Base-by-base conservation (phyloP, 2,329 filamentous ascomycete genomes). In the Ophiostoma tasmaniense region DNA sequence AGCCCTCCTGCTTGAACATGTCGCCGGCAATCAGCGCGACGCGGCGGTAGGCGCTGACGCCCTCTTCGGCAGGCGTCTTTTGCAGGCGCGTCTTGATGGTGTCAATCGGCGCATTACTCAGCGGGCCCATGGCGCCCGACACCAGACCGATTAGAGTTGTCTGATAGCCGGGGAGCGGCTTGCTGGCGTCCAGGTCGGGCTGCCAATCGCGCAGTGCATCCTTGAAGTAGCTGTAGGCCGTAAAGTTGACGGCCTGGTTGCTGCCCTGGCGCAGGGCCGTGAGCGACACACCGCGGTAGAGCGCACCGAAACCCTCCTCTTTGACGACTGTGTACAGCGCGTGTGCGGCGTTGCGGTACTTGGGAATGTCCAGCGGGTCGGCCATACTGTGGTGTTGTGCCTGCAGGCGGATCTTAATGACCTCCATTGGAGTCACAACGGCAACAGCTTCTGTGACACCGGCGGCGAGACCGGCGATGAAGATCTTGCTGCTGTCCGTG, bases 171-270 rank as follows among this genome's bases (percentile, higher is more conserved):
- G 95, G 94, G 59, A 99, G 83, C 73, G 88, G 87, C 39, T 33
- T 33, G 20, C 78, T 78, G 72, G 85, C 81, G 67, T 82, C 83
- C 71, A 88, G 89, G 74, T 90, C 82, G 8, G 90, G 89, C 79
- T 96, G 93, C 76, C 82, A 87, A 66, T 83, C 80, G 77, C 92
- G 89, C 67, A 98, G 84, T 67, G 83, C 82, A 71, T 90, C 86
- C 82, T 97, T 96, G 80, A 99, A 89, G 80, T 98, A 92, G 0
- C 90, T 91, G 82, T 99, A 99, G 13, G 95, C 94, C 17, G 94
- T 98, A 83, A 99, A 99, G 84, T 99, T 99, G 79, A 94, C 93
- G 64, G 96, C 95, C 83, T 99, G 95, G 81, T 99, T 99, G 72
- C 90, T 93, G 73, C 95, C 95, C 83, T 99, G 95, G 70, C 95